Evolutionary conservation across 768 basidiomycete genomes (phyloP), one percentile per base, ranked within the genome.

Genomic region (Mycena venus): DNA sequence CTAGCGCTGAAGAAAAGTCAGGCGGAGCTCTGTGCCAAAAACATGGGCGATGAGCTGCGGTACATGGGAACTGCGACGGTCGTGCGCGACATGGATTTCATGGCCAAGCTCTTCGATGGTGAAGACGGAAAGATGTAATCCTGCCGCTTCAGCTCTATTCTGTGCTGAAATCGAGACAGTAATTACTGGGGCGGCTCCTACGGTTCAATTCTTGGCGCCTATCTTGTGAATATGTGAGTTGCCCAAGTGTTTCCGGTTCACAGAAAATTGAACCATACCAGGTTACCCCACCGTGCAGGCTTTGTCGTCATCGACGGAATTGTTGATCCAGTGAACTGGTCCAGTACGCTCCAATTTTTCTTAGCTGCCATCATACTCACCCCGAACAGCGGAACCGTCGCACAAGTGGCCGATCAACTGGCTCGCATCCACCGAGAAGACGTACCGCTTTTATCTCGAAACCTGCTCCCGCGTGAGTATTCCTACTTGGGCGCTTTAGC

Each of bases 11-110:
- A 80, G 60, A 53, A 80, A 38, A 71, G 60, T 27, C 77, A 79
- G 62, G 77, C 77, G 4, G 44, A 74, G 27, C 59, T 79, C 15
- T 80, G 80, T 42, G 66, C 69, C 31, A 63, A 77, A 68, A 72
- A 64, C 29, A 75, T 80, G 77, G 77, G 78, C 32, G 74, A 79
- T 9, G 80, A 79, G 65, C 68, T 78, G 12, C 71, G 61, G 36
- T 79, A 79, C 49, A 79, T 79, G 78, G 80, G 78, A 9, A 80
- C 80, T 3, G 75, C 77, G 25, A 79, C 73, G 8, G 78, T 79
- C n/a, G 80, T 80, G 14, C 56, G 80, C 15, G 80, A 80, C 61
- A 76, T 79, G 47, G 79, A 78, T 66, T 76, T 79, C 40, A 80
- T 80, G 80, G 62, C 77, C 4, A 64, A 74, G 42, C 31, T 75